Conservation (phyloP, 2,329 filamentous ascomycete genomes). For the Botryotinia globosa region DNA sequence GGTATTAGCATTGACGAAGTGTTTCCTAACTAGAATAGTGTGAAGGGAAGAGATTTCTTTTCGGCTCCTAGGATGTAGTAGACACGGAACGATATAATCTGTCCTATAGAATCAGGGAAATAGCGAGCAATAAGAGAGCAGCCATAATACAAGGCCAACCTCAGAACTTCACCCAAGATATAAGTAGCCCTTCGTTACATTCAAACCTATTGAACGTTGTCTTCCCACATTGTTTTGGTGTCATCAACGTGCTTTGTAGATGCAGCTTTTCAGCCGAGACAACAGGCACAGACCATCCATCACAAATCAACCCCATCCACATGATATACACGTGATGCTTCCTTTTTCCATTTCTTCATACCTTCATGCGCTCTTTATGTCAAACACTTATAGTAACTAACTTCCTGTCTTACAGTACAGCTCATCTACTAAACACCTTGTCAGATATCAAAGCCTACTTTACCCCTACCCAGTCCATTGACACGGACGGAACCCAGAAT, state of each 20-base stretch:
- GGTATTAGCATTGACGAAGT: not conserved
- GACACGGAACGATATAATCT: not conserved
- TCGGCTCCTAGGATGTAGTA: not conserved
- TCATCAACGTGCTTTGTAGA: not conserved
- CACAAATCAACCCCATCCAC: not conserved
- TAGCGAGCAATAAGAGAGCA: not conserved
- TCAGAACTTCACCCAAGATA: not conserved
- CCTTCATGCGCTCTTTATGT: no score
- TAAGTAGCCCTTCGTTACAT: no score
- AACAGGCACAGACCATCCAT: not conserved
- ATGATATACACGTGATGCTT: not conserved
- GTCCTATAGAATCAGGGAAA: no score
- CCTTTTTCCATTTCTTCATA: not conserved
- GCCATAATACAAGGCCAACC: not conserved
- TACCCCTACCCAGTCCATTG: not conserved
- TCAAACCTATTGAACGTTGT: not conserved
- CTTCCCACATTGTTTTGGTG: not conserved
- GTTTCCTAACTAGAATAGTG: not conserved
- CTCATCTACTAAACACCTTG: not conserved
- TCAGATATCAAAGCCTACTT: not conserved
- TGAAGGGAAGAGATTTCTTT: slow-evolving; percentile 7
- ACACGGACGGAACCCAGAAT: not conserved
- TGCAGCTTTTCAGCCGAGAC: not conserved
- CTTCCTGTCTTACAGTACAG: not conserved
- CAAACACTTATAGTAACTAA: not conserved